phyloP scores from a whole-genome alignment of 2,329 filamentous ascomycete genomes.

The Epichloe coenophiala region DNA sequence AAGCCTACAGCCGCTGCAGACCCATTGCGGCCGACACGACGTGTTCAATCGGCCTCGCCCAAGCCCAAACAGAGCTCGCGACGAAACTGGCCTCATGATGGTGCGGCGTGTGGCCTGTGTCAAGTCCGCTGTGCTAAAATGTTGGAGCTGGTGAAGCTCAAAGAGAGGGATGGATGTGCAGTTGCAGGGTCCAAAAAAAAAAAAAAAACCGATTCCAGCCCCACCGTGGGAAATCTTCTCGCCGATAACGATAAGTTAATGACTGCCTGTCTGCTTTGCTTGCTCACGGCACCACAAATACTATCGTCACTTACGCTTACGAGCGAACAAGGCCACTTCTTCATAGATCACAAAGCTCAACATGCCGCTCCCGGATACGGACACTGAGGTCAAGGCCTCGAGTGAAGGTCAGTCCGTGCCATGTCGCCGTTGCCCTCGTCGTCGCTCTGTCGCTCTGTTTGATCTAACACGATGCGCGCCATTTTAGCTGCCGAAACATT shows the following conservation, averaged over 20 bases:
- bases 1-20: slow-evolving; percentile 16
- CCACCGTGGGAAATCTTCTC: background rate
- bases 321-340: background rate
- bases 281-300: background rate
- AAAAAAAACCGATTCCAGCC: background rate
- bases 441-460: background rate
- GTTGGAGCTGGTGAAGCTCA: background rate
- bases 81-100: slow-evolving; percentile 16
- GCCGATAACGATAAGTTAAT: background rate
- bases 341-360: background rate
- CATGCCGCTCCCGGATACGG: slow-evolving; percentile 25
- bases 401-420: slow-evolving; percentile 26
- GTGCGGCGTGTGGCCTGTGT: background rate
- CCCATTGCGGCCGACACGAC: slow-evolving; percentile 11
- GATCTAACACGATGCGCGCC: background rate
- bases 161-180: background rate
- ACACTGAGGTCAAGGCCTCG: slow-evolving; percentile 31
- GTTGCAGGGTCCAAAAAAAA: background rate
- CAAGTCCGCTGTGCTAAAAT: background rate
- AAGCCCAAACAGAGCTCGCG: slow-evolving; percentile 14
- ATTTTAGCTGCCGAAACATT: slow-evolving; percentile 55
- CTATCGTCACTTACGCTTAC: background rate
- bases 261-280: background rate
- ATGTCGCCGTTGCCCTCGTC: background rate
- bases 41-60: slow-evolving; percentile 10